Base-by-base conservation (phyloP, 495 filamentous ascomycete genomes). In the Aspergillus baeticus region DNA sequence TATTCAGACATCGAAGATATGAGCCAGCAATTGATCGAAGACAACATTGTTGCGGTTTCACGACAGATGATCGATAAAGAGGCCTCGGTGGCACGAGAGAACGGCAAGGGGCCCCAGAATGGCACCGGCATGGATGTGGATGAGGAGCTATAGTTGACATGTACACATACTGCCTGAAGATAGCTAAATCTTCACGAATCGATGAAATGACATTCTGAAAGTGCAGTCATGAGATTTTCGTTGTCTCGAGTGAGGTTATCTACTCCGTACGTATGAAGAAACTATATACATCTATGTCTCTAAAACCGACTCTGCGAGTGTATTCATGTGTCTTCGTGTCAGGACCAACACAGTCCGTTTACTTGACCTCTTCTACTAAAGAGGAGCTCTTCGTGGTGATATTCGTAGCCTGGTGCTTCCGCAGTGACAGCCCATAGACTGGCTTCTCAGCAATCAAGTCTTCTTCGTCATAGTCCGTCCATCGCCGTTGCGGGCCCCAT, bases 21-120 rank as follows among this genome's bases (percentile, higher is more conserved):
- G 52, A 94, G 95, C 56, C 93, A 96, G 74, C 84, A 90, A 63
- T 82, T 97, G 53, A 97, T 98, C 64, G 94, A 98, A 75, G 93
- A 98, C 78, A 98, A 98, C 72, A 98, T 98, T 53, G 94, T 98
- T 5, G 89, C 91, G 6, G 92, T 97, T 5, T 92, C 92, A 48
- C 81, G 92, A 60, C 92, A 97, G 72, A 97, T 98, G 94, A 97
- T 98, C 61, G 95, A 98, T 76, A 98, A 98, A 75, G 95, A 98
- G 68, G 94, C 94, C 11, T 91, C 81, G 7, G 77, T 85, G 54
- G 83, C 85, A 18, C 81, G 80, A 54, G 68, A 69, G 20, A 60
- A 63, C 23, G 63, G 69, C 33, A 86, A 86, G 55, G 82, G 80
- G 18, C 69, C 74, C 34, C 57, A 80, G 29, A 84, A 84, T 48